Conservation (phyloP, 192 early-diverging fungal genomes). For the Backusella mclennaniae region DNA sequence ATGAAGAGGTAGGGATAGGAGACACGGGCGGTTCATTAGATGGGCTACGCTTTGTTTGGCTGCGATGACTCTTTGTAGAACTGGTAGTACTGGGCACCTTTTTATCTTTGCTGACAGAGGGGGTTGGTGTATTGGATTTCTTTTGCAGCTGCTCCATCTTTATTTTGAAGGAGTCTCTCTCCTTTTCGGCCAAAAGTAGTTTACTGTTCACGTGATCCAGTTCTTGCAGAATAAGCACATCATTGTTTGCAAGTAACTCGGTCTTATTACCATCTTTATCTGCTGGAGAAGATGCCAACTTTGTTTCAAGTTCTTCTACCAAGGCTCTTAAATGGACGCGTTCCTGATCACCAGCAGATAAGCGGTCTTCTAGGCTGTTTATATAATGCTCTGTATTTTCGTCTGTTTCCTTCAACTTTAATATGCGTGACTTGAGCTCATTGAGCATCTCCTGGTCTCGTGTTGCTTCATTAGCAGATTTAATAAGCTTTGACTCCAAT, state of each 20-base stretch:
- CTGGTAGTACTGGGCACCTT: background rate
- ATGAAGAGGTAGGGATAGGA: background rate
- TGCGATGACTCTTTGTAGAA: background rate
- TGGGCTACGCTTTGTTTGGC: background rate
- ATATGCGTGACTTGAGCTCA: slow-evolving; percentile 35
- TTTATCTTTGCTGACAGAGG: background rate
- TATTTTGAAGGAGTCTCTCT: slow-evolving; percentile 8
- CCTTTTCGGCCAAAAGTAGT: slow-evolving; percentile 8
- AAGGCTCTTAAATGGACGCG: background rate
- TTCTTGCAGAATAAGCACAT: slow-evolving; percentile 21
- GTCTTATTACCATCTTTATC: background rate
- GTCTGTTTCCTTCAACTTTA: slow-evolving; percentile 53
- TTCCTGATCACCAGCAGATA: slow-evolving; percentile 22
- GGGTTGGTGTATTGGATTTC: background rate
- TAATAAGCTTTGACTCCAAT: slow-evolving; percentile 31
- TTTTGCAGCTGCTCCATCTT: slow-evolving; percentile 6
- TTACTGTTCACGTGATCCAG: slow-evolving; percentile 14
- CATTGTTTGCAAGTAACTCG: background rate
- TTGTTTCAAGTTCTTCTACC: slow-evolving; percentile 23
- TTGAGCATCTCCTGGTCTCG: slow-evolving; percentile 35
- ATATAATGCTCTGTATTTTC: slow-evolving; percentile 43
- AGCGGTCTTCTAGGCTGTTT: slow-evolving; percentile 34
- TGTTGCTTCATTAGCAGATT: slow-evolving; percentile 28
- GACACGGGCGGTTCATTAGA: background rate
- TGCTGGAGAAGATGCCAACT: background rate